These are phyloP conservation scores for Telfairia occidentalis DNA, from an alignment of 331 rosid genomes.

Conservation along the genomic window DNA sequence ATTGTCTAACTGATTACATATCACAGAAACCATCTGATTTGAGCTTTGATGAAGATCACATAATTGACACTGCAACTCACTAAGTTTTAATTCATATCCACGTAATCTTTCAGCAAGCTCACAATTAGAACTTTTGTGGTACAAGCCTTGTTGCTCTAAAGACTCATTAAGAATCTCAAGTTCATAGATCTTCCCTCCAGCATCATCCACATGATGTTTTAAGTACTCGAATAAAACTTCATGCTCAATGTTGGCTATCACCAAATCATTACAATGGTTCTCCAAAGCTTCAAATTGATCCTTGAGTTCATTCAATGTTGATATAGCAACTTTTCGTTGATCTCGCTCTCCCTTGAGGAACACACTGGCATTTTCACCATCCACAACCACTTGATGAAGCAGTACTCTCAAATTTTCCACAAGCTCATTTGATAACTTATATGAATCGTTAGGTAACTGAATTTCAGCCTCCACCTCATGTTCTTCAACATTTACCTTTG, in stretches of 20 bases:
- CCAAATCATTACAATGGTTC: constrained; percentile 48
- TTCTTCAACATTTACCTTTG: constrained; percentile 47
- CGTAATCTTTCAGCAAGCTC: constrained; percentile 48
- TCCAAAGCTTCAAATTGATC: constrained; percentile 45
- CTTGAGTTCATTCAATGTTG: constrained; percentile 27
- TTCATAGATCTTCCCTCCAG: constrained; percentile 40
- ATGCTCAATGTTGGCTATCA: constrained; percentile 61
- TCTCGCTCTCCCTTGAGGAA: constrained; percentile 51
- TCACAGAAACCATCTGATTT: constrained; percentile 41
- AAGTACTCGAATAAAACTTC: constrained; percentile 55
- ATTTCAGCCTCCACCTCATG: constrained; percentile 38
- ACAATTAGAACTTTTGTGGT: constrained; percentile 32
- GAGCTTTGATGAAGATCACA: constrained; percentile 45
- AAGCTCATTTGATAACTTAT: constrained; percentile 33
- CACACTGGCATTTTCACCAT: constrained; percentile 35
- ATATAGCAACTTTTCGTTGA: constrained; percentile 31
- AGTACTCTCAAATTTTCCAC: constrained; percentile 39
- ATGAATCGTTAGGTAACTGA: constrained; percentile 32
- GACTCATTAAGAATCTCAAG: constrained; percentile 42
- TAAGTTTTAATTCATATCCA: constrained; percentile 38
- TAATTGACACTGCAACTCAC: constrained; percentile 39
- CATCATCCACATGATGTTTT: constrained; percentile 36
- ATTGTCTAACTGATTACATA: constrained; percentile 43
- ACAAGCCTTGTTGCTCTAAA: constrained; percentile 33
- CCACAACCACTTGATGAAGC: constrained; percentile 43